Base-by-base conservation (phyloP, 2,329 filamentous ascomycete genomes). In the Daldinia eschscholtzii region DNA sequence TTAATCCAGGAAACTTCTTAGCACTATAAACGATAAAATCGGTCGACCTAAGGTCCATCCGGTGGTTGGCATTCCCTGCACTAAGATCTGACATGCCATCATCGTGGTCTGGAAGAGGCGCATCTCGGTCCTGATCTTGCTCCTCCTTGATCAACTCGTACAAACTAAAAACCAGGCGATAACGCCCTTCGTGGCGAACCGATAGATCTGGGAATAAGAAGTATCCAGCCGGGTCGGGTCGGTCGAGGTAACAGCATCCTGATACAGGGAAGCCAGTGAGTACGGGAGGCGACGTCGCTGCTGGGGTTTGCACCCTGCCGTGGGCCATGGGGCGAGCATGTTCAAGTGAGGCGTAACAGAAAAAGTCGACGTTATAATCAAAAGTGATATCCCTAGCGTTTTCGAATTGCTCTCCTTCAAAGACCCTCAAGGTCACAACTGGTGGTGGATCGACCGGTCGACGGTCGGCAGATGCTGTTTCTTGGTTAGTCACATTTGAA, bases 201-300 rank as follows among this genome's bases (percentile, higher is more conserved):
- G 95, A 98, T 30, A 98, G 85, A 80, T 99, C 96, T 2, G 96
- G 96, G 79, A 99, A 99, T 80, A 99, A 93, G 81, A 99, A 99
- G 81, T 98, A 99, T 61, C 94, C 96, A 46, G 88, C 89, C 73
- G 89, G 87, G 42, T 82, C 81, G 2, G 96, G 96, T 50, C 95
- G 92, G 79, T 98, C 95, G 57, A 99, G 87, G 78, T 98, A 98
- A 26, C 95, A 94, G 87, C 98, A 97, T 65, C 95, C 96, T 18
- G 95, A 96, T 13, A 97, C 95, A 0, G 94, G 94, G 75, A 97
- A 95, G 72, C 96, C 96, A 0, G 95, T 98, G 73, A 99, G 84
- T 26, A 98, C 94, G 0, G 96, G 92, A 48, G 91, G 90, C 65
- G 89, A 91, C 57, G 89, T 88, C 10, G 91, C 88, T n/a, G 89